Conservation (phyloP, 768 basidiomycete species). For the Leucocoprinus leucothites region DNA sequence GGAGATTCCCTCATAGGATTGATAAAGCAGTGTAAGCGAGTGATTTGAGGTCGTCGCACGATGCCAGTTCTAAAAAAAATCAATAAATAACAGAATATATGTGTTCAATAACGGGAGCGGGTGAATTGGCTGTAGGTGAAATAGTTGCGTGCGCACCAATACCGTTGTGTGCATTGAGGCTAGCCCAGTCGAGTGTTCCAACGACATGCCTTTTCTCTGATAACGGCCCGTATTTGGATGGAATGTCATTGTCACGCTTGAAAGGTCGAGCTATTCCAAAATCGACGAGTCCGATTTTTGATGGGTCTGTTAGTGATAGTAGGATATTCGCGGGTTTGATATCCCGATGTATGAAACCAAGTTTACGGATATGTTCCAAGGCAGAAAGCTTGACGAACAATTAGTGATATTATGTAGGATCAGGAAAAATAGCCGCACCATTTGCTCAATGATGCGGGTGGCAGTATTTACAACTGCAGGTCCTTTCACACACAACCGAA, state of each 20-base stretch:
- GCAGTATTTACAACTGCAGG: constrained; percentile 21
- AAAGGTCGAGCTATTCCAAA: constrained; percentile 30
- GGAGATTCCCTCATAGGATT: no score
- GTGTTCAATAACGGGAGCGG: no score
- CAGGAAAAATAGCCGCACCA: constrained; percentile 14
- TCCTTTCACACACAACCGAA: constrained; percentile 18
- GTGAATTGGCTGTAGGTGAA: no score
- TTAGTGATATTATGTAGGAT: no score
- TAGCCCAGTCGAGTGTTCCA: constrained; percentile 29
- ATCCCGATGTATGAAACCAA: constrained; percentile 32
- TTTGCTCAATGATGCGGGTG: constrained; percentile 20
- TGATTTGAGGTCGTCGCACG: no score
- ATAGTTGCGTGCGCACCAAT: no score
- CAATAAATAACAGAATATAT: no score
- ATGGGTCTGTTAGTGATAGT: constrained; percentile 19
- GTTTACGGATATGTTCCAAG: background rate
- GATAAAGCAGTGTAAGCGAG: no score
- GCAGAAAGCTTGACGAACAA: no score
- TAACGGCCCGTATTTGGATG: constrained; percentile 24
- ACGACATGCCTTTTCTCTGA: constrained; percentile 19
- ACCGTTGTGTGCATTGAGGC: constrained; percentile 29
- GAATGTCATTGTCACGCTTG: no score
- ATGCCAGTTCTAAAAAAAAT: no score
- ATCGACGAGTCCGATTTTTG: constrained; percentile 27
- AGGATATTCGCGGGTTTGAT: constrained; percentile 35